Evolutionary conservation across 23 red algal genomes (phyloP), one percentile per base, ranked within the genome.

Genomic region (Chondrus crispus): DNA sequence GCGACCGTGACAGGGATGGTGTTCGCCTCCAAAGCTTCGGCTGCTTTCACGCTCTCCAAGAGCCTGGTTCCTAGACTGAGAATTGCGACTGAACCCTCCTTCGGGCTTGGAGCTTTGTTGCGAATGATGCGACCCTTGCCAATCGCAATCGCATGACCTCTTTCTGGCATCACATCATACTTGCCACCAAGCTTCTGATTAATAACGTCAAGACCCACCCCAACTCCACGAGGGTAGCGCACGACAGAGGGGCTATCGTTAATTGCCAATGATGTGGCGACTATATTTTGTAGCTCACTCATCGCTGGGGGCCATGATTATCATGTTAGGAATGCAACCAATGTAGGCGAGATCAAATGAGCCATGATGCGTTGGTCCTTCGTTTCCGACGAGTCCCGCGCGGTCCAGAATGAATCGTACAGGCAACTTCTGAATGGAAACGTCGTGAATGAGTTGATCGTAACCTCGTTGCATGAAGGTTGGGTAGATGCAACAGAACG

Each of bases 401-500:
- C 96, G 90, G 82, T 98, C 96, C 3, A 98, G 93, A 28, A 98
- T 94, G 76, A 98, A 98, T 30, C 96, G 91, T 24, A 98, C 96
- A 1, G 96, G 90, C 22, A 98, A 82, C 70, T 81, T 76, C 66
- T 98, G 96, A 38, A 98, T 44, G 5, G 93, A 89, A 26, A 98
- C 93, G 49, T 98, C 96, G 62, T 98, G 96, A 33, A 98, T 64
- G 18, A 98, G 81, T 72, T 98, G 96, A 58, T 98, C 96, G 39
- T 98, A 98, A 16, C 93, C 96, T 49, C 96, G 66, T 53, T 98
- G 96, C 58, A 98, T 62, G 78, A 98, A 98, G 0, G 96, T 98
- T 7, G 96, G 96, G 52, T 98, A 98, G 55, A 98, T 98, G 64
- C 93, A 95, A 40, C 96, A 98, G 81, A 98, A 96, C 58, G 96